Conservation (phyloP, 2,329 filamentous ascomycete species). For the Hymenoscyphus occultus region DNA sequence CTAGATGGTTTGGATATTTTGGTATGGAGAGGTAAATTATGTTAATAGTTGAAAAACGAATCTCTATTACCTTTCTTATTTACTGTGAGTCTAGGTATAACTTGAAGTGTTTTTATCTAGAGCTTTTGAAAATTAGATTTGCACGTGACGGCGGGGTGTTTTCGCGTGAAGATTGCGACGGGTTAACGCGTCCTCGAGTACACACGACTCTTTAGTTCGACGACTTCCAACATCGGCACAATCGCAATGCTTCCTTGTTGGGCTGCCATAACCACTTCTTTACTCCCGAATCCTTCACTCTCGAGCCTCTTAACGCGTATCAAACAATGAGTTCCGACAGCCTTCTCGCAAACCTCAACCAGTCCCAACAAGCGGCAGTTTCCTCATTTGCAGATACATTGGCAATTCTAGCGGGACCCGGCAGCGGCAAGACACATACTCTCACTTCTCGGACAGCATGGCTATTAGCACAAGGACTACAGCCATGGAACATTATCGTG, state of each 20-base stretch:
- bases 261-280: not conserved
- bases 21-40: no score
- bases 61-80: no score
- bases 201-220: not conserved
- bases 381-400: slow-evolving; percentile 55
- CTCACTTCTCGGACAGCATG: slow-evolving; percentile 90
- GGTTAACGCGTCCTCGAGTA: not conserved
- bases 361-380: slow-evolving; percentile 61
- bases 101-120: no score
- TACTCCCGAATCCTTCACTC: not conserved
- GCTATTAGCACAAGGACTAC: slow-evolving; percentile 70
- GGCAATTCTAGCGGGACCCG: slow-evolving; percentile 65
- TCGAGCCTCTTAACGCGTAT: not conserved
- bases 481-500: slow-evolving; percentile 85
- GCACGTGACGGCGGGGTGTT: not conserved
- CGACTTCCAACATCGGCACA: not conserved
- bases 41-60: no score
- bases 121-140: not conserved
- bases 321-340: slow-evolving; percentile 30
- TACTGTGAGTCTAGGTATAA: no score
- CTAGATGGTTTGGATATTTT: no score
- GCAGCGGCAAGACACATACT: slow-evolving; percentile 90
- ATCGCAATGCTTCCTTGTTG: not conserved
- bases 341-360: slow-evolving; percentile 60
- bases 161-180: not conserved